Conservation (phyloP, 768 basidiomycete species). For the Omphalotus guepiniiformis region DNA sequence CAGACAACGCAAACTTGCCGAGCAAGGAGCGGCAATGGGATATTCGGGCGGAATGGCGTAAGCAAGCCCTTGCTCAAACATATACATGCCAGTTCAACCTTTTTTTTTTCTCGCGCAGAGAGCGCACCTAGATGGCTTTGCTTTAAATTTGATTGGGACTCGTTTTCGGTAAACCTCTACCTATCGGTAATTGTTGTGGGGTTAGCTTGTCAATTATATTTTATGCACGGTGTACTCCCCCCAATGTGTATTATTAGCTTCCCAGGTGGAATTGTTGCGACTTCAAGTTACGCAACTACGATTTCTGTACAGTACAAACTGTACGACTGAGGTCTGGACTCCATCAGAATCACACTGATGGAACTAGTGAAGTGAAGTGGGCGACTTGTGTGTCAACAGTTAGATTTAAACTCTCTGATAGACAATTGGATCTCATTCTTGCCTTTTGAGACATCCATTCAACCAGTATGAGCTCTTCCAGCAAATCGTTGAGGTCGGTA, state of each 20-base stretch:
- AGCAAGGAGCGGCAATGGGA: conserved; percentile 52
- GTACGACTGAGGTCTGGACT: no score
- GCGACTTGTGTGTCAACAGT: no score
- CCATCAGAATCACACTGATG: no score
- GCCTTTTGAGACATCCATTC: neutral
- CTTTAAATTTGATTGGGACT: conserved; percentile 5
- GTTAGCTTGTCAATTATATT: neutral
- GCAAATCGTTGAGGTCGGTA: conserved; percentile 18
- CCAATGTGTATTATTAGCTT: neutral
- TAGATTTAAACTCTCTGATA: neutral
- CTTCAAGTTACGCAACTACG: no score
- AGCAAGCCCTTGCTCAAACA: conserved; percentile 15
- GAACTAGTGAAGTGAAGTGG: no score
- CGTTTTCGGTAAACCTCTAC: neutral
- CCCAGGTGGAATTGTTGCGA: no score
- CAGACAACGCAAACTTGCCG: conserved; percentile 69
- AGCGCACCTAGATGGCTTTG: neutral
- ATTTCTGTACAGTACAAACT: no score
- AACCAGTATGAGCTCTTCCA: neutral
- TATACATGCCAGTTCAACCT: no score
- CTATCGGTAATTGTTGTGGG: neutral
- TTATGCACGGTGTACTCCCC: neutral
- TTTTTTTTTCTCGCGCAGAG: neutral
- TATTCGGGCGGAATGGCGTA: conserved; percentile 52
- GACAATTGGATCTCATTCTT: neutral